phyloP scores from a whole-genome alignment of 306 rosid genomes.

The Cyamopsis tetragonoloba region DNA sequence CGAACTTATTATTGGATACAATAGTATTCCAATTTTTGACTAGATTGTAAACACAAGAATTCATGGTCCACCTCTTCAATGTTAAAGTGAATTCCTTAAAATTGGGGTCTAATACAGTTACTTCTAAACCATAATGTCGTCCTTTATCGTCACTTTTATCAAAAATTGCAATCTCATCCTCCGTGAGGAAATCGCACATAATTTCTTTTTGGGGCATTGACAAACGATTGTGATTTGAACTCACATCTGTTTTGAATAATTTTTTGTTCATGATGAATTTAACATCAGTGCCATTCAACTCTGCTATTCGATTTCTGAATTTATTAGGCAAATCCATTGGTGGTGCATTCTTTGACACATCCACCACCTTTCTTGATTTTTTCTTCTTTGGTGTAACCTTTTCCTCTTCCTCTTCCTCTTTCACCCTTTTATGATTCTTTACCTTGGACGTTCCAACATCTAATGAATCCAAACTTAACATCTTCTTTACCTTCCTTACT shows the following conservation, averaged over 20 bases:
- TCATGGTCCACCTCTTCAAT: not conserved
- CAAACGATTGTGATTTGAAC: not conserved
- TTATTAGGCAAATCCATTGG: not conserved
- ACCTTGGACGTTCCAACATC: too few relatives aligned
- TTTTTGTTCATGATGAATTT: not conserved
- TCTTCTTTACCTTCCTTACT: too few relatives aligned
- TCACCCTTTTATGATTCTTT: too few relatives aligned
- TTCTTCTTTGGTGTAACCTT: too few relatives aligned
- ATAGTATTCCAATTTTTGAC: too few relatives aligned
- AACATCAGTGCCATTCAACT: not conserved
- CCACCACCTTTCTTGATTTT: too few relatives aligned
- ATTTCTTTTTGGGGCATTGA: not conserved
- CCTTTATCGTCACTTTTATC: too few relatives aligned
- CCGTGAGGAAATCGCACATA: not conserved
- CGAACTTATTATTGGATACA: too few relatives aligned
- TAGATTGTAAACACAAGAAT: not conserved
- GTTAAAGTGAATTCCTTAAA: not conserved
- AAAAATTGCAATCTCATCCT: not conserved
- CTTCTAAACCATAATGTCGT: not conserved
- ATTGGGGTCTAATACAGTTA: not conserved
- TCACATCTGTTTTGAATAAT: not conserved
- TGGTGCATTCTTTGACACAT: not conserved
- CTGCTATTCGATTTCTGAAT: not conserved
- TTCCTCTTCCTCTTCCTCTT: too few relatives aligned
- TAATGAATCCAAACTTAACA: too few relatives aligned